These are phyloP conservation scores for Ceratocystis lukuohia DNA, from an alignment of 2,329 filamentous ascomycete species.

Conservation along the genomic window DNA sequence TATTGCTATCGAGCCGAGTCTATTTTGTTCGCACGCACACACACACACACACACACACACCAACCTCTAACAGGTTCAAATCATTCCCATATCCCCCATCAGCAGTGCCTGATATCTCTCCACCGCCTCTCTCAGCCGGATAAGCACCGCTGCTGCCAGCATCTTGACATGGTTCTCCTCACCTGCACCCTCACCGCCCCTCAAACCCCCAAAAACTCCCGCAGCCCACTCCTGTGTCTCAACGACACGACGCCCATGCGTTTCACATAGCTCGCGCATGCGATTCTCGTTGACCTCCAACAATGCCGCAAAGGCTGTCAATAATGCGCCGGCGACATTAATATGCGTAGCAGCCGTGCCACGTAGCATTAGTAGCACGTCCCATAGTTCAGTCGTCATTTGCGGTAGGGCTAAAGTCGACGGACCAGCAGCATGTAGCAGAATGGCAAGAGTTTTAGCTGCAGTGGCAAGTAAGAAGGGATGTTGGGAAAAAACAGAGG, in stretches of 20 bases:
- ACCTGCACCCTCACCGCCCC: conserved; percentile 34
- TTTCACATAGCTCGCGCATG: conserved; percentile 56
- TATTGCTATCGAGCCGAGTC: background rate
- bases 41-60: background rate
- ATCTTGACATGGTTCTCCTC: conserved; percentile 72
- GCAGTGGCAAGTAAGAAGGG: conserved; percentile 66
- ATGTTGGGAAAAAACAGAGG: conserved; percentile 52
- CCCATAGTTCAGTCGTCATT: conserved; percentile 74
- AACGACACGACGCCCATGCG: conserved; percentile 61
- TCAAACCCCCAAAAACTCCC: conserved; percentile 52
- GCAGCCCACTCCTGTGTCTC: conserved; percentile 82
- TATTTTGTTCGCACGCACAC: too few relatives aligned
- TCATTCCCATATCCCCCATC: conserved; percentile 45
- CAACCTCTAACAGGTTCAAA: background rate
- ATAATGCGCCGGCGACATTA: conserved; percentile 55
- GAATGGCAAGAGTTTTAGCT: conserved; percentile 70
- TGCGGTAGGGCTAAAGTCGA: conserved; percentile 61
- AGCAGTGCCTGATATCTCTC: conserved; percentile 67
- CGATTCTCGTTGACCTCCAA: conserved; percentile 69
- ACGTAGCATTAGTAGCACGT: conserved; percentile 60
- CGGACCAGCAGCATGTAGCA: conserved; percentile 72
- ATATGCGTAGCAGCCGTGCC: conserved; percentile 47
- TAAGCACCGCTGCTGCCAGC: conserved; percentile 61
- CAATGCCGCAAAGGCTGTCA: conserved; percentile 67
- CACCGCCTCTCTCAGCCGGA: conserved; percentile 67